Conservation (phyloP, 352 stramenopile genomes). For the Pythium scleroteichum region DNA sequence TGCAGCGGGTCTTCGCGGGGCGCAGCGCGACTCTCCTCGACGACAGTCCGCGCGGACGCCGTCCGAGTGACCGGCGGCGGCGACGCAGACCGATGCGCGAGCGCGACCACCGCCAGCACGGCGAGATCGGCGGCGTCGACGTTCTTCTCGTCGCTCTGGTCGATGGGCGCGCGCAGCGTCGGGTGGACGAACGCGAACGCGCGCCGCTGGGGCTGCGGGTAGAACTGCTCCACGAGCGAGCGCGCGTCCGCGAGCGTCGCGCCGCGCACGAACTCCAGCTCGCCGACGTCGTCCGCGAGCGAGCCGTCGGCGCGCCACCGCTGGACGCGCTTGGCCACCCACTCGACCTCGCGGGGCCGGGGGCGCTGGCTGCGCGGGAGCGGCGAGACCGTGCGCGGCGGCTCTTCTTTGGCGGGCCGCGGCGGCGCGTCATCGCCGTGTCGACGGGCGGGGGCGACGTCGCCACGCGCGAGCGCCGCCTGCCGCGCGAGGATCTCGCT, state of each 20-base stretch:
- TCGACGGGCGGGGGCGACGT: background rate
- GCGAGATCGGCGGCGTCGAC: slow-evolving; percentile 1
- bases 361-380: background rate
- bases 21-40: too few relatives aligned
- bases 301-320: slow-evolving; percentile 11
- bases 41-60: too few relatives aligned
- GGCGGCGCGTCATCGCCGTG: too few relatives aligned
- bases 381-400: background rate
- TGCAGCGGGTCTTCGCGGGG: background rate
- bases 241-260: slow-evolving; percentile 31
- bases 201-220: slow-evolving; percentile 28
- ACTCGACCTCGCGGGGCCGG: slow-evolving; percentile 1
- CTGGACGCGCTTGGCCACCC: slow-evolving; percentile 18
- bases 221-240: slow-evolving; percentile 36
- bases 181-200: slow-evolving; percentile 35
- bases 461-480: slow-evolving; percentile 21
- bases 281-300: slow-evolving; percentile 13
- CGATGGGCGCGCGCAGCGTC: slow-evolving; percentile 7
- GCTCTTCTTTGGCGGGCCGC: too few relatives aligned
- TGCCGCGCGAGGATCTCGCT: slow-evolving; percentile 25
- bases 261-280: slow-evolving; percentile 31
- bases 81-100: background rate
- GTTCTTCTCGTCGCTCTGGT: slow-evolving; percentile 15
- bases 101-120: slow-evolving; percentile 10
- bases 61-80: too few relatives aligned